Evolutionary conservation across 306 rosid genomes (phyloP), one percentile per base, ranked within the genome.

Genomic region (Acacia acuminata): DNA sequence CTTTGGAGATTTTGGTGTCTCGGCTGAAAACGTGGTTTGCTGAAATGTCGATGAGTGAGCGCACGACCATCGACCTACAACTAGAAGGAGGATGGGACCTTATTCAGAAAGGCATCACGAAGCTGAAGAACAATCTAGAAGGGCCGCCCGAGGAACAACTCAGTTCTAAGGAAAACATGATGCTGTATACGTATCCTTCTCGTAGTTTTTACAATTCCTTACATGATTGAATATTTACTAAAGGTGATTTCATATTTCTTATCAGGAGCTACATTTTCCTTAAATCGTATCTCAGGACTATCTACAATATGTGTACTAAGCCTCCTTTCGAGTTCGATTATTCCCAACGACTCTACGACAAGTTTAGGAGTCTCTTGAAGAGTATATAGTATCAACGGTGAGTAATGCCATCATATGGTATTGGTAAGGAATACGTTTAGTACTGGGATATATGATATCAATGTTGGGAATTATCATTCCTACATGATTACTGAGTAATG

Each of bases 281-380:
- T 87, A 42, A 76, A 45, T 71, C 19, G 0, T 73, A 65, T 67
- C 75, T 73, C 83, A 87, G 90, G 75, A 87, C 90, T 14, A 84
- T 87, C 75, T 87, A 85, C 44, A 80, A 85, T 73, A 87, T 87
- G 90, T 87, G 90, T 51, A 87, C 90, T 4, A 85, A 87, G 83
- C 87, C 90, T 25, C 90, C 88, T 0, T 82, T 79, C 48, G 90
- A 30, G 3, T 30, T 30, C 34, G 2, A 87, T 66, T 87, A 85
- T 66, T 87, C 88, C 25, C 90, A 80, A 64, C 88, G 85, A 68
- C 88, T 87, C 34, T 87, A 87, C 73, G 90, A 85, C 81, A 87
- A 82, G 40, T 87, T 82, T 27, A 71, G 48, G 5, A 85, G 82
- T 81, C 86, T 32, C 82, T 88, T 71, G 84, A 81, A 69, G 87